Conservation (phyloP, 257 asterid species). For the Primulina eburnea region DNA sequence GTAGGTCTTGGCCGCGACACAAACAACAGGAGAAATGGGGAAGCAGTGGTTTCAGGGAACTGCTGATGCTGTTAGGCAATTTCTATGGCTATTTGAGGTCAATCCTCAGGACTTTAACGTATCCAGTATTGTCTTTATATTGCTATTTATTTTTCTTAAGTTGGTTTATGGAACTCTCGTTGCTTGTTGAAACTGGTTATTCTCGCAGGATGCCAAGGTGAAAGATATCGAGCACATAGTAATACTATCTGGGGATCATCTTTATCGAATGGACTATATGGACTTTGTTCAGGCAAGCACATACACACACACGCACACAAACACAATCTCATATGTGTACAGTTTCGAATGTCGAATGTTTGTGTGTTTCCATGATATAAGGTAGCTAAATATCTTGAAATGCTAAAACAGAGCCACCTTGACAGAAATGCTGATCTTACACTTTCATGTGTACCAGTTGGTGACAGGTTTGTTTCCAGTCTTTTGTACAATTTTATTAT, state of each 20-base stretch:
- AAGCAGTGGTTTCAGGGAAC: conserved; percentile 94
- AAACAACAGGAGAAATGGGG: conserved; percentile 87
- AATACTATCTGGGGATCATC: conserved; percentile 90
- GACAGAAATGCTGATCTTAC: conserved; percentile 90
- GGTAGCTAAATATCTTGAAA: conserved; percentile 16
- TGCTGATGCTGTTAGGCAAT: conserved; percentile 95
- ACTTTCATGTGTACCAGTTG: conserved; percentile 81
- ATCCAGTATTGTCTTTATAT: neutral
- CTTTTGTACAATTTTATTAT: neutral
- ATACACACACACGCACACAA: neutral
- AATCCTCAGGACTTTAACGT: conserved; percentile 4
- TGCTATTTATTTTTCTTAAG: neutral
- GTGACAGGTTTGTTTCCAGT: conserved; percentile 60
- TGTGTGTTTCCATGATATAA: neutral
- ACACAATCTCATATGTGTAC: neutral
- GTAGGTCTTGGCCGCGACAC: conserved; percentile 94
- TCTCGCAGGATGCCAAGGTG: conserved; percentile 76
- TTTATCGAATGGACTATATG: conserved; percentile 94
- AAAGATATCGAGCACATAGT: conserved; percentile 77
- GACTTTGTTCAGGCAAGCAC: conserved; percentile 75
- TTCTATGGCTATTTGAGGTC: conserved; percentile 90
- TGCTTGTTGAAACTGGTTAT: conserved; percentile 1
- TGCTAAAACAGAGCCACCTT: conserved; percentile 74
- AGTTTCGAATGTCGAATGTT: neutral
- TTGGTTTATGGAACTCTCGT: neutral